Evolutionary conservation across 2,329 filamentous ascomycete species (phyloP), one percentile per base, ranked within the genome.

Genomic region (Cladosporium sp.): DNA sequence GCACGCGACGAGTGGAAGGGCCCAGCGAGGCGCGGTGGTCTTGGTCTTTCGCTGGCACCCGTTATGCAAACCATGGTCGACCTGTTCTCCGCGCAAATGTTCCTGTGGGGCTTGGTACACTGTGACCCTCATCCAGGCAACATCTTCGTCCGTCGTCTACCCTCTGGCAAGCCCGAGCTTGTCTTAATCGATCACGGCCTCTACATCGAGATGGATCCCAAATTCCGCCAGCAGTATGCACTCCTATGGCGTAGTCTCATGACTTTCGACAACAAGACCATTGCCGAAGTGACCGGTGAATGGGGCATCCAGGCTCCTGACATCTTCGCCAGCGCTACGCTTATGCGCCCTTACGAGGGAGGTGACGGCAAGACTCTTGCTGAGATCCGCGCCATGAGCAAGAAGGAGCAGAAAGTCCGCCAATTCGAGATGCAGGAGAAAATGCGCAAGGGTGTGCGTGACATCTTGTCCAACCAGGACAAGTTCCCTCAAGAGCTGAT

Each of bases 61-160:
- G 92, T 97, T 66, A 98, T 98, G 95, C 91, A 90, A 6, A 97
- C 92, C 34, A 97, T 98, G 88, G 87, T 97, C 58, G 94, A 97
- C 76, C 85, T 98, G 36, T 99, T 98, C 82, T 91, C 90, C n/a
- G 93, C 92, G 2, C 94, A 98, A 76, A 98, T 98, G 85, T 99
- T 97, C 82, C 89, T 96, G 69, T 98, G 92, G 91, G 95, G 95
- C 14, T 86, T 91, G 51, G 91, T 98, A 0, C 94, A 99, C 81
- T 97, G 94, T 79, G 95, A 99, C 76, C 95, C 95, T 11, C 95
- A 99, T 75, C 95, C 95, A 1, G 94, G 94, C 30, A 99, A 99
- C 79, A 95, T 98, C 77, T 97, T 99, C 80, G 90, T 98, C 74
- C 90, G 95, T 10, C 89, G 95, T 10, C 83, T 92, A 18, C 91